phyloP scores from a whole-genome alignment of 1,139 yeast species.

The Meyerozyma athensensis region DNA sequence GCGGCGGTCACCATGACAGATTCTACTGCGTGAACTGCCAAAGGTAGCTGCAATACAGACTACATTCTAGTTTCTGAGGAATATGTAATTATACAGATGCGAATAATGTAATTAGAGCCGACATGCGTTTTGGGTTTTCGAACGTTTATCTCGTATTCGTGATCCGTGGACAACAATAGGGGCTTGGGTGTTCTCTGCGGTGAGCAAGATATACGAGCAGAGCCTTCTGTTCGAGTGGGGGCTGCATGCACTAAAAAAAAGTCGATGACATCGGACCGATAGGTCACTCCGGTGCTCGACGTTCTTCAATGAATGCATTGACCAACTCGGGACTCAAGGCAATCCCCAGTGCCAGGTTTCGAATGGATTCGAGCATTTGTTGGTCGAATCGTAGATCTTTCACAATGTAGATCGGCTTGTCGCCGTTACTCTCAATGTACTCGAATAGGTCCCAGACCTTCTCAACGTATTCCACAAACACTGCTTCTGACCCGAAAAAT shows the following conservation, averaged over 20 bases:
- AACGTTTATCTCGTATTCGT: no score
- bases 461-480: constrained; percentile 21
- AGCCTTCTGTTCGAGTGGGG: constrained; percentile 9
- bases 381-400: constrained; percentile 16
- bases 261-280: no score
- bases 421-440: constrained; percentile 14
- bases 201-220: constrained; percentile 1
- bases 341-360: constrained; percentile 21
- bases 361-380: constrained; percentile 16
- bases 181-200: not conserved
- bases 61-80: no score
- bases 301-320: constrained; percentile 22
- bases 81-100: no score
- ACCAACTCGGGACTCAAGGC: constrained; percentile 17
- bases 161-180: no score
- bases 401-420: constrained; percentile 16
- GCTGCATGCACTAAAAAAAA: no score
- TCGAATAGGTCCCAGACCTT: constrained; percentile 26
- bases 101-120: no score
- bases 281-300: no score
- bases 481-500: constrained; percentile 30
- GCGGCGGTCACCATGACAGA: no score
- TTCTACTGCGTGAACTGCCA: no score
- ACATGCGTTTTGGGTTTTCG: no score
- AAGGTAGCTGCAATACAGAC: no score